A percentile compares a stretch with the other conserved stretches of the same genome.
Evolutionary conservation across 345 rosid genomes (phyloP).

Genomic region (Linum trigynum): DNA sequence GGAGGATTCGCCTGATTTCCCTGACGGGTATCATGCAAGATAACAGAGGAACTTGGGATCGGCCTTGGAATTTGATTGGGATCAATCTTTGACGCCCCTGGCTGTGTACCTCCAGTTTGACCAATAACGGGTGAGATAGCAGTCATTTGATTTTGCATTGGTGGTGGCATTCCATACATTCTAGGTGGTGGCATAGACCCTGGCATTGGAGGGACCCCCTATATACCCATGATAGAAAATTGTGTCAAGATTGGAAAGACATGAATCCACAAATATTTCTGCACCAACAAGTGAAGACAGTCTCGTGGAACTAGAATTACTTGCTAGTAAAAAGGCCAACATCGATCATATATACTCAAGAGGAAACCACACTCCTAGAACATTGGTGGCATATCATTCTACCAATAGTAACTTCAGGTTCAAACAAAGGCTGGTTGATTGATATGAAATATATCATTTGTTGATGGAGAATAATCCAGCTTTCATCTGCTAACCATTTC

Average conservation of each 20-base stretch:
- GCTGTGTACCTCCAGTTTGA: conserved; percentile 59
- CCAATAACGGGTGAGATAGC: conserved; percentile 67
- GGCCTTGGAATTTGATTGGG: conserved; percentile 97
- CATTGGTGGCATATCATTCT: background rate
- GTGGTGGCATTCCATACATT: conserved; percentile 74
- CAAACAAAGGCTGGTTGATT: background rate
- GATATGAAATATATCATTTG: background rate
- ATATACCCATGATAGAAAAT: background rate
- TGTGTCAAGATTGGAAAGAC: background rate
- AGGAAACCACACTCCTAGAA: background rate
- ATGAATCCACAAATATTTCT: too few species aligned
- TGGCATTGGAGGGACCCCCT: conserved; percentile 30
- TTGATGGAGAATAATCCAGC: background rate
- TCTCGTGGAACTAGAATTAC: too few species aligned
- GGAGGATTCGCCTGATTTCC: conserved; percentile 83
- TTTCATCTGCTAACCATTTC: background rate
- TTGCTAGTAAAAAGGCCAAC: background rate
- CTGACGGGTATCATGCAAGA: conserved; percentile 72
- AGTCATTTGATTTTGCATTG: conserved; percentile 78
- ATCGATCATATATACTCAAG: background rate
- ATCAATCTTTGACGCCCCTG: conserved; percentile 77
- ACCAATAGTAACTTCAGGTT: background rate
- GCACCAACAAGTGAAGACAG: background rate
- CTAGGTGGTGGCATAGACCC: conserved; percentile 61
- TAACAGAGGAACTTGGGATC: conserved; percentile 54